phyloP scores from a whole-genome alignment of 78 protist genomes.

The Isochrysis galbana region DNA sequence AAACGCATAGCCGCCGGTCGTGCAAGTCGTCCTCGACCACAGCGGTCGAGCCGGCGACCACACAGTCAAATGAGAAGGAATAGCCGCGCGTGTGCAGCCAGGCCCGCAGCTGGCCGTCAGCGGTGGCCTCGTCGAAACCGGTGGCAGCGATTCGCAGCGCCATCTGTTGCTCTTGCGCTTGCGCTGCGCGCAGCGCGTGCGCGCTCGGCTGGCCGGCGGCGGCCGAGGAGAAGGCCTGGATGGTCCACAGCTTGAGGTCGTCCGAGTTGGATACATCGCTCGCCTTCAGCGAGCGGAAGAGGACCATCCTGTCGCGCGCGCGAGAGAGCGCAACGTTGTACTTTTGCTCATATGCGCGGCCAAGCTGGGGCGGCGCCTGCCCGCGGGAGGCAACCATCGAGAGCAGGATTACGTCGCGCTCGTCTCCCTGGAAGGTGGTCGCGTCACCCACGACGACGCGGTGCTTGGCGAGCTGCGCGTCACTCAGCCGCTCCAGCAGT shows the following conservation, averaged over 20 bases:
- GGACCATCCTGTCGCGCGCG: constrained; percentile 21
- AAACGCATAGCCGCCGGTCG: constrained; percentile 17
- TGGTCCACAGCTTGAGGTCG: background rate
- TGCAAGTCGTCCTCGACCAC: background rate
- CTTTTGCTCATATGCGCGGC: background rate
- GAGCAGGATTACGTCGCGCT: constrained; percentile 26
- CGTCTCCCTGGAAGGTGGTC: constrained; percentile 24
- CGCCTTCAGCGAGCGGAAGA: constrained; percentile 9
- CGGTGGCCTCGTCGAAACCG: background rate
- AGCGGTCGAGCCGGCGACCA: constrained; percentile 14
- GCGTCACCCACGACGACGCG: constrained; percentile 22
- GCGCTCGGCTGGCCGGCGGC: background rate
- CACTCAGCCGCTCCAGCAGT: background rate
- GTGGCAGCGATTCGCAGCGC: background rate
- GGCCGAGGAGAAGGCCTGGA: background rate
- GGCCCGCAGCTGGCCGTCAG: background rate
- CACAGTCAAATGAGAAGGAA: background rate
- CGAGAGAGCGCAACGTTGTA: constrained; percentile 28
- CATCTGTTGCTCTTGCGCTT: background rate
- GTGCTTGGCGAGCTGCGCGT: constrained; percentile 21
- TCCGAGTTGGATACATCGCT: background rate
- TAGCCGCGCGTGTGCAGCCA: background rate
- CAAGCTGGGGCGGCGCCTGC: background rate
- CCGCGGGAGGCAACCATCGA: background rate
- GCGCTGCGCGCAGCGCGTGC: background rate